Conservation (phyloP, 1,284 basidiomycete genomes). For the Ustilago lituana region DNA sequence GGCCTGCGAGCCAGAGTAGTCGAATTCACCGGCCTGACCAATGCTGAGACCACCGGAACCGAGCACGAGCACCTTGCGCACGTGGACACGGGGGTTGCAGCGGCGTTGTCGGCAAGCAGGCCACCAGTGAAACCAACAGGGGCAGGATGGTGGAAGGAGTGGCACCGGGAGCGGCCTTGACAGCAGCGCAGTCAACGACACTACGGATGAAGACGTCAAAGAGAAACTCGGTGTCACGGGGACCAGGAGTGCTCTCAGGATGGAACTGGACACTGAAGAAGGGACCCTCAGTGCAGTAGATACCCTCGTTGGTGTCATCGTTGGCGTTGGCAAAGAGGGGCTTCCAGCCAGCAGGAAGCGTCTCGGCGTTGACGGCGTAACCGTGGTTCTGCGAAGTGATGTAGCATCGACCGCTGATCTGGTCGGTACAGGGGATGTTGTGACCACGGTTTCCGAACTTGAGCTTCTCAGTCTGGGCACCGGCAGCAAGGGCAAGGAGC, state of each 20-base stretch:
- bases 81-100: constrained; percentile 78
- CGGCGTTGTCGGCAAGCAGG: constrained; percentile 82
- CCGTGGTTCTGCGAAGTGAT: constrained; percentile 99
- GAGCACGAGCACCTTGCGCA: constrained; percentile 93
- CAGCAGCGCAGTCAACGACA: constrained; percentile 81
- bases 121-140: constrained; percentile 90
- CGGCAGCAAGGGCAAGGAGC: constrained; percentile 91
- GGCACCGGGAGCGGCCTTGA: constrained; percentile 65
- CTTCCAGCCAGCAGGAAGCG: constrained; percentile 87
- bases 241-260: constrained; percentile 97
- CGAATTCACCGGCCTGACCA: constrained; percentile 98
- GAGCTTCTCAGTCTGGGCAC: constrained; percentile 95
- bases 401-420: constrained; percentile 93
- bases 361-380: constrained; percentile 86
- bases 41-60: constrained; percentile 98
- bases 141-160: constrained; percentile 46
- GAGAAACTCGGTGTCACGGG: constrained; percentile 96
- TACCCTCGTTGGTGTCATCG: constrained; percentile 96
- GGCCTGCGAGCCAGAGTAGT: constrained; percentile 98
- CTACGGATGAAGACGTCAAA: constrained; percentile 97
- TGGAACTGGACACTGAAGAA: constrained; percentile 99
- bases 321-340: constrained; percentile 97
- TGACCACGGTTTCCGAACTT: constrained; percentile 99
- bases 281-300: constrained; percentile 80
- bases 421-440: constrained; percentile 97